Evolutionary conservation across 495 filamentous ascomycete genomes (phyloP), one percentile per base, ranked within the genome.

Genomic region (Penicillium waksmanii): DNA sequence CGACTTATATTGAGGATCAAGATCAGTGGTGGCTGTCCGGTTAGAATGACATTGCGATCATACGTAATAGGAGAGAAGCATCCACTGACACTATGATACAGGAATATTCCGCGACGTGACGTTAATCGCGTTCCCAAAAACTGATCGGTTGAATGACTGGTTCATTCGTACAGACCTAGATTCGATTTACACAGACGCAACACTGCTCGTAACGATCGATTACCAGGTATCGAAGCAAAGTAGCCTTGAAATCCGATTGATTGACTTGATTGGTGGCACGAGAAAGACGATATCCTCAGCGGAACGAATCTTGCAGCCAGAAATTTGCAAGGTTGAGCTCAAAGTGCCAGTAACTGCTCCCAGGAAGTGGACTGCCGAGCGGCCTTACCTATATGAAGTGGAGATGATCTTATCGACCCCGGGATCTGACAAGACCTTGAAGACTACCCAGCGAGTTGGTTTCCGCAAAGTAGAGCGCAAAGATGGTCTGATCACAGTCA

Each of bases 51-150:
- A 21, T 11, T 43, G 23, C n/a, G 21, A 38, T 10, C n/a, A 13
- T 23, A 55, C 3, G 15, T 53, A 5, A 5, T 13, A 33, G 47
- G 3, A 31, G 31, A 21, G 40, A 27, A 15, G 36, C 44, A 33
- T 17, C 11, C 7, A 10, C n/a, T 44, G 42, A 44, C 36, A 5
- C 0, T 11, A 6, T 38, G 2, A 5, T 18, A 52, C 18, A 66
- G 87, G 87, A 8, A 91, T 91, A 51, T 91, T 86, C 60, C 82
- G 88, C 2, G 87, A 90, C 58, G 87, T 91, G 10, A 76, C 79
- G 18, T 77, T 90, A 19, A 63, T 89, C 40, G 75, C 73, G 0
- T 84, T 89, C 48, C 83, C 82, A 3, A 64, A 66, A 1, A 60
- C 72, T 9, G 73, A 71, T 23, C 76, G 80, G 5, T 79, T 90